Conservation (phyloP, 2,329 filamentous ascomycete species). For the Penicillium sp. region DNA sequence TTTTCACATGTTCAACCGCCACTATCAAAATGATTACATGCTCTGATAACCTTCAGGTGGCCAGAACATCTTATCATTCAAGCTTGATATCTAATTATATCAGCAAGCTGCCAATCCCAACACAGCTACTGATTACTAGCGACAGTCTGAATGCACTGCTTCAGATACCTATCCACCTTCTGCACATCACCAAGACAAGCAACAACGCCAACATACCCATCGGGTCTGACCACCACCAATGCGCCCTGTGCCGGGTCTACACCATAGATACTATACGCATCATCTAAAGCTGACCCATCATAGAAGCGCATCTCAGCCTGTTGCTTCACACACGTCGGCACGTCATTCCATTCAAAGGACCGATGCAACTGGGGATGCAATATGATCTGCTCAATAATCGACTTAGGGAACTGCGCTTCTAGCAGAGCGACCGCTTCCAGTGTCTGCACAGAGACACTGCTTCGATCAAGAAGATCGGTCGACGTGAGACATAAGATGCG, state of each 20-base stretch:
- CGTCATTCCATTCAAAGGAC: slow-evolving; percentile 32
- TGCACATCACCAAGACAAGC: not conserved
- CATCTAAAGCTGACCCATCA: slow-evolving; percentile 31
- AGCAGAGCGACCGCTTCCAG: slow-evolving; percentile 23
- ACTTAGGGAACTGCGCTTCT: slow-evolving; percentile 24
- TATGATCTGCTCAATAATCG: slow-evolving; percentile 34
- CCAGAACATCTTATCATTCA: not conserved
- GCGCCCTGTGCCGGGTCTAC: slow-evolving; percentile 32
- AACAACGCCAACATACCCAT: slow-evolving; percentile 37
- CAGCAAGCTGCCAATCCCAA: too few species aligned
- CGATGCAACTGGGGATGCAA: slow-evolving; percentile 30
- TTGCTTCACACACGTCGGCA: slow-evolving; percentile 31
- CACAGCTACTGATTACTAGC: not conserved
- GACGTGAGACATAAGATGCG: slow-evolving; percentile 37
- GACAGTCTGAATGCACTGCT: not conserved
- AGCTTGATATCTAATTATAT: not conserved
- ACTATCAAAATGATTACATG: not conserved
- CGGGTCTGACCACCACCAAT: slow-evolving; percentile 38
- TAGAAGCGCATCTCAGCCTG: slow-evolving; percentile 38
- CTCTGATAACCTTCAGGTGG: not conserved
- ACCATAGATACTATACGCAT: slow-evolving; percentile 39
- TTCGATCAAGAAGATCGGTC: slow-evolving; percentile 32
- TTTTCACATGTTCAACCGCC: not conserved
- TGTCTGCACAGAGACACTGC: slow-evolving; percentile 27
- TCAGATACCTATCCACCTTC: not conserved